A percentile compares a stretch with the other conserved stretches of the same genome.
phyloP scores from a whole-genome alignment of 2,329 filamentous ascomycete species.

The Trichoderma harzianum region DNA sequence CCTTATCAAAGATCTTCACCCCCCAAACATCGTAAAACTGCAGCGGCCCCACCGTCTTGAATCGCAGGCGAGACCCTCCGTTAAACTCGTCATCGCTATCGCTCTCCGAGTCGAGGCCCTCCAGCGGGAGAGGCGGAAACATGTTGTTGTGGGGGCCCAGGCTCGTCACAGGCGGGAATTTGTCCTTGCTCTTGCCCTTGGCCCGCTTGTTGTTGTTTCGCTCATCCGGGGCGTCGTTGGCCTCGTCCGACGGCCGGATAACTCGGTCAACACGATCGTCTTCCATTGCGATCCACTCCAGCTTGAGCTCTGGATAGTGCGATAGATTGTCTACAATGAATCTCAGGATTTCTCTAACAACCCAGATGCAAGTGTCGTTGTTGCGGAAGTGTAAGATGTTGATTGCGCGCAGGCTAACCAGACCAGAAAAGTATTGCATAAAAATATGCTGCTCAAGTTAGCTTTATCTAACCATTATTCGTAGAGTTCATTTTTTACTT shows the following conservation, averaged over 20 bases:
- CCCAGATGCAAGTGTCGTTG: slow-evolving; percentile 54
- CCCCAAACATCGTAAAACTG: slow-evolving; percentile 43
- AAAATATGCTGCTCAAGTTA: slow-evolving; percentile 49
- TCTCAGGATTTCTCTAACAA: slow-evolving; percentile 54
- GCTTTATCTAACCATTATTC: neutral
- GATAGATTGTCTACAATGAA: slow-evolving; percentile 58
- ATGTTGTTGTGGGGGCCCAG: slow-evolving; percentile 18
- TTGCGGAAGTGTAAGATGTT: slow-evolving; percentile 54
- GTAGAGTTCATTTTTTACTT: slow-evolving; percentile 29
- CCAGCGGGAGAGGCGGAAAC: slow-evolving; percentile 30
- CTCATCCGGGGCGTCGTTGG: slow-evolving; percentile 27
- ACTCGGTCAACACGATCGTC: slow-evolving; percentile 49
- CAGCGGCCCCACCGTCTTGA: slow-evolving; percentile 36
- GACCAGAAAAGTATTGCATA: slow-evolving; percentile 49
- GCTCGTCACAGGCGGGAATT: slow-evolving; percentile 21
- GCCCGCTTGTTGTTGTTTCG: slow-evolving; percentile 26
- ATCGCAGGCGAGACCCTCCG: slow-evolving; percentile 33
- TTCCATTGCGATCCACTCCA: slow-evolving; percentile 58
- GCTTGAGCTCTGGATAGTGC: slow-evolving; percentile 51
- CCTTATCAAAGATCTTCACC: slow-evolving; percentile 57
- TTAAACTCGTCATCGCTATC: slow-evolving; percentile 35
- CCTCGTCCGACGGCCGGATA: slow-evolving; percentile 37
- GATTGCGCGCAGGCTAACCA: slow-evolving; percentile 51
- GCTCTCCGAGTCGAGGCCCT: slow-evolving; percentile 32
- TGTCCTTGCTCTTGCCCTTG: slow-evolving; percentile 38